Base-by-base conservation (phyloP, 805 yeast genomes). In the Spencermartinsiella europaea region DNA sequence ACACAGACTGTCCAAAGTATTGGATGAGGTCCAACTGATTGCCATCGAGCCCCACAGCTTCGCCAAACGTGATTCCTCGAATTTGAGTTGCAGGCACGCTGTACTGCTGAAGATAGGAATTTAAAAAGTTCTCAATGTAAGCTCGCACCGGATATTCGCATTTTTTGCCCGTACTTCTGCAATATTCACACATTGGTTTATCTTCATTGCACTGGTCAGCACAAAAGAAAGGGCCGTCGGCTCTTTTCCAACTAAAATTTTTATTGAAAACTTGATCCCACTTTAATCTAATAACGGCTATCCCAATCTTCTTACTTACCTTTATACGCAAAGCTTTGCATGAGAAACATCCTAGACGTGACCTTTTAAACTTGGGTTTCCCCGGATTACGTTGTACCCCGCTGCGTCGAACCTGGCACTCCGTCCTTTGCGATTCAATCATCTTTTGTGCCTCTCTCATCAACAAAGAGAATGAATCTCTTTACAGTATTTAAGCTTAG, bases 171-270 rank as follows among this genome's bases (percentile, higher is more conserved):
- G 50, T 46, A 4, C 47, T 40, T 17, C 16, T 21, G 28, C 55
- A 51, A 22, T 51, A 49, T 35, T 44, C 51, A 28, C 55, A 51
- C 17, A 34, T 10, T 2, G 55, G 55, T 33, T 49, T 49, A 8
- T 22, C 40, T 39, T 51, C 55, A 37, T 51, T 45, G 36, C 55
- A 51, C 51, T 37, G n/a, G n/a, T n/a, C n/a, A n/a, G n/a, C n/a
- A n/a, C 12, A 19, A 37, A 5, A n/a, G n/a, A n/a, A n/a, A n/a
- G n/a, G n/a, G n/a, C n/a, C n/a, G n/a, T n/a, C n/a, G n/a, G n/a
- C n/a, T n/a, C n/a, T n/a, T n/a, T n/a, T n/a, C n/a, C n/a, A n/a
- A n/a, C n/a, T n/a, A n/a, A n/a, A n/a, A n/a, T n/a, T n/a, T n/a
- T n/a, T n/a, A n/a, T n/a, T n/a, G n/a, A n/a, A n/a, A n/a, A n/a